These are phyloP conservation scores for Daucus carota DNA, from an alignment of 129 eudicot genomes.

Conservation along the genomic window DNA sequence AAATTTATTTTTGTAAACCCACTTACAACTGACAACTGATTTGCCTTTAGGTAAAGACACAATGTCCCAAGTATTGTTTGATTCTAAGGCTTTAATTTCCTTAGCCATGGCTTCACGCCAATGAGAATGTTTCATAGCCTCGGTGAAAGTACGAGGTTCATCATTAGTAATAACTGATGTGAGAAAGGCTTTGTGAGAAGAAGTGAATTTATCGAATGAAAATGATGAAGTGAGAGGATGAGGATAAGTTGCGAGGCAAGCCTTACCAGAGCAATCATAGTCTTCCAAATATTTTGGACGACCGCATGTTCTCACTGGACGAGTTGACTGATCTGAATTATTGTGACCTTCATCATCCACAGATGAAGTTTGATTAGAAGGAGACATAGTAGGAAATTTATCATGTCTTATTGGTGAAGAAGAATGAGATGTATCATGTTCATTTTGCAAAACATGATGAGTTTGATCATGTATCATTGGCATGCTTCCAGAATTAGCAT, in stretches of 20 bases:
- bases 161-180: not conserved
- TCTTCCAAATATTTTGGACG: not conserved
- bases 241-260: not conserved
- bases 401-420: not conserved
- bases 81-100: not conserved
- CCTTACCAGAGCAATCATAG: not conserved
- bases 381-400: no score
- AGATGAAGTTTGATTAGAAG: not conserved
- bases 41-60: no score
- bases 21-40: no score
- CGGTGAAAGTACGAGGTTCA: not conserved
- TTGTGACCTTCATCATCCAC: not conserved
- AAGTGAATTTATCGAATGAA: not conserved
- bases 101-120: not conserved
- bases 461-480: not conserved
- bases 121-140: not conserved
- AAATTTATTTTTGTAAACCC: no score
- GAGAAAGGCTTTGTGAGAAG: not conserved
- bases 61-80: not conserved
- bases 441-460: not conserved
- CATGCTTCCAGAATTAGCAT: not conserved
- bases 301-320: not conserved
- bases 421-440: not conserved
- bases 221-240: not conserved
- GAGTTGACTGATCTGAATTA: not conserved